A percentile compares a stretch with the other conserved stretches of the same genome.
Evolutionary conservation across 2,329 filamentous ascomycete genomes (phyloP).

Genomic region (Fusarium mundagurra): DNA sequence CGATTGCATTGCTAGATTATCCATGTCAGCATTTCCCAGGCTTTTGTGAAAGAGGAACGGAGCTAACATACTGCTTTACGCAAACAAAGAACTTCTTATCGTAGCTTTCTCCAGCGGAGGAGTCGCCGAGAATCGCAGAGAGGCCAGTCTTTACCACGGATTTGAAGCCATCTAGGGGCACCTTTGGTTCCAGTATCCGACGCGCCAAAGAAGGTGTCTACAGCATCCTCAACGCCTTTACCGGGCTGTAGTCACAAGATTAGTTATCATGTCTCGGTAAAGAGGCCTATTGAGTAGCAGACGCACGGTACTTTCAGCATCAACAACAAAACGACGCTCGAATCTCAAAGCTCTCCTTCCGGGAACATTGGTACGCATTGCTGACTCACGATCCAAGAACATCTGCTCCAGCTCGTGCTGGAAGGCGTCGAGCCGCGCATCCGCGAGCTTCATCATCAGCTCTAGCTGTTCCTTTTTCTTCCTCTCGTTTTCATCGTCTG

Average conservation of each 20-base stretch:
- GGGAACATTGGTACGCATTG: neutral
- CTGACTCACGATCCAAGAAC: neutral
- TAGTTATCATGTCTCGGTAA: rapidly evolving
- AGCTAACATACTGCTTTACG: neutral
- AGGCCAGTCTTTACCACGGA: neutral
- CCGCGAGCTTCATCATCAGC: neutral
- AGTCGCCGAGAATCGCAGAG: neutral
- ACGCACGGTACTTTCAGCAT: neutral
- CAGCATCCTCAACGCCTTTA: neutral
- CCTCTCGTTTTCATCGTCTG: neutral
- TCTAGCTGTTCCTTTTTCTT: neutral
- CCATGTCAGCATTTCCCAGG: neutral
- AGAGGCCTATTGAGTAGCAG: rapidly evolving
- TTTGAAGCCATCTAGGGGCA: neutral
- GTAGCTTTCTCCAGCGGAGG: neutral
- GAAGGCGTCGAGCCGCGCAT: neutral
- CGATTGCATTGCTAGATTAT: neutral
- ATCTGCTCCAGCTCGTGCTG: neutral
- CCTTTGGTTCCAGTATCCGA: neutral
- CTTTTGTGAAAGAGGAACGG: neutral
- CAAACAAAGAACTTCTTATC: neutral
- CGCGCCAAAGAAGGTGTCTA: neutral
- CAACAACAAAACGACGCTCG: neutral
- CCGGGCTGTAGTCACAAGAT: neutral
- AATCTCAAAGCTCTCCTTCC: neutral